These are phyloP conservation scores for Penicillium palitans DNA, from an alignment of 2,329 filamentous ascomycete genomes.

Conservation along the genomic window DNA sequence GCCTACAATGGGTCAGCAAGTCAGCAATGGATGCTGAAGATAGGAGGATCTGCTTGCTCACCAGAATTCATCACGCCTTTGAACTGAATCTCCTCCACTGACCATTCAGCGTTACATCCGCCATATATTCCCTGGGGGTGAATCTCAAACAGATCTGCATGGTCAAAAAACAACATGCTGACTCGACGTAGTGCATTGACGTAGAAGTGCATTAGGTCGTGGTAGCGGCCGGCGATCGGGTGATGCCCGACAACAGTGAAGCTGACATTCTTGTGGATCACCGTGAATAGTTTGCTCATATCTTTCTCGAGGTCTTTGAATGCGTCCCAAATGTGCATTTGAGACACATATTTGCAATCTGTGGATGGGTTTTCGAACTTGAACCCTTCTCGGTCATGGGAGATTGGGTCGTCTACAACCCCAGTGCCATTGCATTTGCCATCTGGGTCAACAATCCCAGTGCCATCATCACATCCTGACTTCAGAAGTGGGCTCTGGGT, in stretches of 20 bases:
- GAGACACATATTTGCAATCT: conserved; percentile 33
- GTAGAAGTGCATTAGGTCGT: conserved; percentile 36
- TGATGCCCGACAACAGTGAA: conserved; percentile 38
- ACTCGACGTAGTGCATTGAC: conserved; percentile 36
- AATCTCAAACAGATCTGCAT: conserved; percentile 34
- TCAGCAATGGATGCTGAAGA: not conserved
- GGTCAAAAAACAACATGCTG: conserved; percentile 29
- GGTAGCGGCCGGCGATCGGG: conserved; percentile 35
- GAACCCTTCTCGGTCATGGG: conserved; percentile 29
- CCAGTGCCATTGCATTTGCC: conserved; percentile 32
- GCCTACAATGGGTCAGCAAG: conserved; percentile 18
- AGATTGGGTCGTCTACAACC: conserved; percentile 23
- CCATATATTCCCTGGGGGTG: conserved; percentile 34
- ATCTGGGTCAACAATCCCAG: conserved; percentile 30
- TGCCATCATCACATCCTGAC: conserved; percentile 21
- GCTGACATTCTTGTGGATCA: conserved; percentile 35
- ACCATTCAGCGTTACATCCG: conserved; percentile 36
- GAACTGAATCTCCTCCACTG: conserved; percentile 35
- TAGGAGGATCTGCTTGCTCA: conserved; percentile 11
- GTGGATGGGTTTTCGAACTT: conserved; percentile 35
- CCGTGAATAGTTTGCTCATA: conserved; percentile 33
- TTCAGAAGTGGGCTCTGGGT: not conserved
- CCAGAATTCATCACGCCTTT: conserved; percentile 37
- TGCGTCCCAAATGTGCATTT: conserved; percentile 36
- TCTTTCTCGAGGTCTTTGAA: conserved; percentile 37